Evolutionary conservation across 176 grass and related monocot genomes (phyloP).

Genomic region (Elymus sibiricus): DNA sequence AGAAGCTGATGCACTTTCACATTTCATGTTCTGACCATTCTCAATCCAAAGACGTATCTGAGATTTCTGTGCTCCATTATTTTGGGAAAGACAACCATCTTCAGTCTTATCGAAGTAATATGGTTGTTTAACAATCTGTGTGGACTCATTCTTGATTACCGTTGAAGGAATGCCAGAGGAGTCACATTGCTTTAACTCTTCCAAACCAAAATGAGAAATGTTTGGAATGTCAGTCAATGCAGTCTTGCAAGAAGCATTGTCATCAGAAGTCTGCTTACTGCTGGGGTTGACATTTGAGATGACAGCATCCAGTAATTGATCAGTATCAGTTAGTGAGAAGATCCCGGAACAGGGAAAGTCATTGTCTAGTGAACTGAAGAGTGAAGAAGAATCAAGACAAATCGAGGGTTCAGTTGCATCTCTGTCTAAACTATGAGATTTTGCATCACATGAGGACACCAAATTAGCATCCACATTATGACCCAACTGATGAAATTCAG

Average conservation of each 20-base stretch:
- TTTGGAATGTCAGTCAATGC: conserved; percentile 46
- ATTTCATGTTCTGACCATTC: conserved; percentile 50
- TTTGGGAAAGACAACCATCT: conserved; percentile 48
- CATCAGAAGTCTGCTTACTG: conserved; percentile 53
- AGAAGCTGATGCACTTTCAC: conserved; percentile 61
- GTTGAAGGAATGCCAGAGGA: conserved; percentile 22
- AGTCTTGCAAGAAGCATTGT: conserved; percentile 59
- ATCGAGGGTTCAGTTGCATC: conserved; percentile 40
- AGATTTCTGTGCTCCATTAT: conserved; percentile 59
- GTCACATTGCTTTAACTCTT: conserved; percentile 40
- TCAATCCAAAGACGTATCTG: conserved; percentile 73
- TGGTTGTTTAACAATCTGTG: conserved; percentile 48
- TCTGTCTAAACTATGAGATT: conserved; percentile 35
- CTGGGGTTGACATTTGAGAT: conserved; percentile 58
- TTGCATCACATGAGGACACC: conserved; percentile 31
- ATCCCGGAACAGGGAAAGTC: conserved; percentile 41
- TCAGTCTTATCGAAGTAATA: conserved; percentile 36
- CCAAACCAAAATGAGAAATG: conserved; percentile 33
- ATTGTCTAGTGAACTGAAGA: conserved; percentile 46
- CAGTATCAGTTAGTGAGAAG: conserved; percentile 53
- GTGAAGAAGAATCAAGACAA: conserved; percentile 27
- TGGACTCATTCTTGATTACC: conserved; percentile 44
- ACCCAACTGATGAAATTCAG: conserved; percentile 42
- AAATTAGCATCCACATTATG: conserved; percentile 43
- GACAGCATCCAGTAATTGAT: conserved; percentile 81